Conservation (phyloP, 441 rosid species). For the Corymbia calophylla region DNA sequence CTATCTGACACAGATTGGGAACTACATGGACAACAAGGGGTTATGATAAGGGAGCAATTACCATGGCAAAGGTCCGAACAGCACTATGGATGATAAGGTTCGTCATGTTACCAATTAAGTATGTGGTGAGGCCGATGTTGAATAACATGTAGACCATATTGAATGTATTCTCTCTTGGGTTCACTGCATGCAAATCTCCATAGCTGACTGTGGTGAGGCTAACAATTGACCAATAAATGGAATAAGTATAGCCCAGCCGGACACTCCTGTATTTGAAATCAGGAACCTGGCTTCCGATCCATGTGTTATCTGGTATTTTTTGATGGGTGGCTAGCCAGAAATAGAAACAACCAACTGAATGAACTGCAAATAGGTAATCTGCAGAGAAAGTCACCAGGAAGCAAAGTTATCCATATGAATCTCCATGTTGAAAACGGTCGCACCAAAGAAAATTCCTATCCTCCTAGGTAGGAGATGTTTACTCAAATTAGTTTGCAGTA, state of each 20-base stretch:
- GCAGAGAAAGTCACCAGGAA: slow-evolving; percentile 2
- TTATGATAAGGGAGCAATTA: slow-evolving; percentile 9
- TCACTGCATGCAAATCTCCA: slow-evolving; percentile 82
- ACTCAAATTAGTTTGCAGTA: slow-evolving; percentile 57
- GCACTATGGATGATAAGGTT: slow-evolving; percentile 77
- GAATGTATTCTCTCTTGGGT: slow-evolving; percentile 60
- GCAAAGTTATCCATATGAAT: not conserved
- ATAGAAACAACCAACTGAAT: no score
- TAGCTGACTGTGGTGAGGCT: no score
- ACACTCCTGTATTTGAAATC: slow-evolving; percentile 63
- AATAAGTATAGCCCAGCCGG: slow-evolving; percentile 84
- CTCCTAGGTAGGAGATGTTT: slow-evolving; percentile 17
- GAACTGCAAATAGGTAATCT: no score
- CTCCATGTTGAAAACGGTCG: not conserved
- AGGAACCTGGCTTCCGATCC: slow-evolving; percentile 53
- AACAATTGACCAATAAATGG: slow-evolving; percentile 94
- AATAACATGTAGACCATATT: slow-evolving; percentile 77
- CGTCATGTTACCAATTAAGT: slow-evolving; percentile 94
- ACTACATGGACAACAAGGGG: not conserved
- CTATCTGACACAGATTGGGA: not conserved
- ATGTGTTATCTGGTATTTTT: slow-evolving; percentile 32
- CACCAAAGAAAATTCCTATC: not conserved
- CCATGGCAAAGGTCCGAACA: slow-evolving; percentile 61
- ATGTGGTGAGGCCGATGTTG: slow-evolving; percentile 87
- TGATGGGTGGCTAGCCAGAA: no score